Conservation (phyloP, 371 early-diverging fungal genomes). For the Blastocladiella emersonii region DNA sequence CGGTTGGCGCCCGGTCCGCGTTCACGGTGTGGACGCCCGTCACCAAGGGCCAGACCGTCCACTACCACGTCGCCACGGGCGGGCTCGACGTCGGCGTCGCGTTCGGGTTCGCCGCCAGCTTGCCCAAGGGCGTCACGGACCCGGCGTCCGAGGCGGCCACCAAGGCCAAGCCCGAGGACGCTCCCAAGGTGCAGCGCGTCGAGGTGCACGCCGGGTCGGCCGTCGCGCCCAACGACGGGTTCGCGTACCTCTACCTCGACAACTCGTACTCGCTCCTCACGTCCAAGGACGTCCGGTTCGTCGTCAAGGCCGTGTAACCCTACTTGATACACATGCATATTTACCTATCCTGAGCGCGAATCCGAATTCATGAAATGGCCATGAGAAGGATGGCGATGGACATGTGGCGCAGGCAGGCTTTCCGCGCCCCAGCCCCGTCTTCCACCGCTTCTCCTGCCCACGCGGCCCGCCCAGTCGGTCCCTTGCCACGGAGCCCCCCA, state of each 20-base stretch:
- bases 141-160: background rate
- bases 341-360: no score
- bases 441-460: no score
- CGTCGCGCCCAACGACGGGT: background rate
- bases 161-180: background rate
- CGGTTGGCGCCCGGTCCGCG: no score
- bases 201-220: background rate
- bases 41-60: background rate
- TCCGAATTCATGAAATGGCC: no score
- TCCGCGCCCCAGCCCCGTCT: no score
- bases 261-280: slow-evolving; percentile 10
- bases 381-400: no score
- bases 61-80: background rate
- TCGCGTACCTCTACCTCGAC: slow-evolving; percentile 6
- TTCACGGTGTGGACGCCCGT: background rate
- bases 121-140: background rate
- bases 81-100: slow-evolving; percentile 1
- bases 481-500: no score
- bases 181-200: background rate
- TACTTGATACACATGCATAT: no score
- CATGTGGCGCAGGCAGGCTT: no score
- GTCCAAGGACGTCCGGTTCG: slow-evolving; percentile 8
- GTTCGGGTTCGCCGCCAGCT: background rate
- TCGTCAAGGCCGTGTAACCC: no score
- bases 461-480: no score